Percentiles rank a stretch among this genome's conserved stretches.
phyloP scores from a whole-genome alignment of 345 rosid genomes.

The Litchi chinensis region DNA sequence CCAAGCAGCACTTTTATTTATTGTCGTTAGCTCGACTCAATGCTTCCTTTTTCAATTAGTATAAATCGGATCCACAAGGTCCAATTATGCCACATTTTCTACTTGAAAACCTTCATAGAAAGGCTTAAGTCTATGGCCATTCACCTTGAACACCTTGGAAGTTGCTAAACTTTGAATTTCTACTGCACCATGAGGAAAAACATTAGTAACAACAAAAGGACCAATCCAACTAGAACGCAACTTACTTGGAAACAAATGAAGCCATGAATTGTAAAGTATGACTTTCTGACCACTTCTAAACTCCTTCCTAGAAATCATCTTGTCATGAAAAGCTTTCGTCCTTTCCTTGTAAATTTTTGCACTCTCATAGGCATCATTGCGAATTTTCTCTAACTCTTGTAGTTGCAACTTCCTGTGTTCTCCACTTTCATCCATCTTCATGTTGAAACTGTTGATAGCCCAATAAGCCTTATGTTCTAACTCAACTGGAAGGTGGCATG shows the following conservation, averaged over 20 bases:
- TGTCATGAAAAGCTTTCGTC: too few species aligned
- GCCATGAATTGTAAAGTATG: too few species aligned
- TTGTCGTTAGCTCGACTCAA: slow-evolving; percentile 9
- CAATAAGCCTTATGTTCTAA: neutral
- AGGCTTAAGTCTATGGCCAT: slow-evolving; percentile 20
- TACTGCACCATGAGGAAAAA: too few species aligned
- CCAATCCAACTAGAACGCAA: too few species aligned
- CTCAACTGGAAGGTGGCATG: slow-evolving; percentile 6
- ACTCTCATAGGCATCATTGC: too few species aligned
- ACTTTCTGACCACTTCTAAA: too few species aligned
- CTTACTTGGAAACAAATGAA: too few species aligned
- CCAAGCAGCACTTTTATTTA: slow-evolving; percentile 1
- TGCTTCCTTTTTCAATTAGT: neutral
- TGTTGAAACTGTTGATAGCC: neutral
- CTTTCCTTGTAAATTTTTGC: too few species aligned
- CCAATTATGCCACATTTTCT: slow-evolving; percentile 7
- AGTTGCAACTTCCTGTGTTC: neutral
- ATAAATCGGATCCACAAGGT: slow-evolving; percentile 10
- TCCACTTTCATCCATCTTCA: too few species aligned
- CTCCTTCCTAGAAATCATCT: too few species aligned
- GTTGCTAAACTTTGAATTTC: slow-evolving; percentile 13
- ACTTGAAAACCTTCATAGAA: slow-evolving; percentile 8
- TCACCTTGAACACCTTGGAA: slow-evolving; percentile 7
- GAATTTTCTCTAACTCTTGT: neutral
- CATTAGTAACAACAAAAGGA: too few species aligned